phyloP scores from a whole-genome alignment of 345 rosid species.

The Eucalyptus erythrocorys region DNA sequence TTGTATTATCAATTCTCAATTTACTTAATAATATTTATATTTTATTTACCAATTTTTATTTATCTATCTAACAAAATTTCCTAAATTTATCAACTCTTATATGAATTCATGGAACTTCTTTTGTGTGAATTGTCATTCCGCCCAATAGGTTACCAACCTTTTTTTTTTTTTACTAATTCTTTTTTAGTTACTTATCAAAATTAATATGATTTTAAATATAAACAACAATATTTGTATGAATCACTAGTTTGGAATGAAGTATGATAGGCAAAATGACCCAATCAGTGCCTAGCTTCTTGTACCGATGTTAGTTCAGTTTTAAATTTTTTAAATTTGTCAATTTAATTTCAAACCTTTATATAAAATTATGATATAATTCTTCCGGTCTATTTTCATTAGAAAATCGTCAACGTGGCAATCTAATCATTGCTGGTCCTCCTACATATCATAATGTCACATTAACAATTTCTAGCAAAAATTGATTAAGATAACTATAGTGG shows the following conservation, averaged over 20 bases:
- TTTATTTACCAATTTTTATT: background rate
- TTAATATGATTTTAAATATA: background rate
- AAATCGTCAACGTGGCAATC: fast-evolving
- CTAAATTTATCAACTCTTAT: background rate
- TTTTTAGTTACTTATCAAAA: background rate
- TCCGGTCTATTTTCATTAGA: background rate
- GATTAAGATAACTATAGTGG: fast-evolving
- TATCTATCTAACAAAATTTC: background rate
- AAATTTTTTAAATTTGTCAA: background rate
- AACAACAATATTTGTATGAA: background rate
- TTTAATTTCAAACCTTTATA: background rate
- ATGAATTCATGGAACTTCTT: background rate
- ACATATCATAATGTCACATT: fast-evolving
- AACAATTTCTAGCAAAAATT: background rate
- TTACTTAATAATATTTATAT: background rate
- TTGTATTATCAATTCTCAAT: background rate
- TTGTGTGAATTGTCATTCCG: background rate
- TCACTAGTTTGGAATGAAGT: background rate
- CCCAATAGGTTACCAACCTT: background rate
- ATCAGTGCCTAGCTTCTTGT: fast-evolving
- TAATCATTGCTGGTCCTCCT: background rate
- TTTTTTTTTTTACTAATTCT: background rate
- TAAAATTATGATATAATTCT: background rate
- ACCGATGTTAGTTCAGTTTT: fast-evolving
- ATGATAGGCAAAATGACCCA: background rate